These are phyloP conservation scores for Cytospora paraplurivora DNA, from an alignment of 2,329 filamentous ascomycete genomes.

Conservation along the genomic window DNA sequence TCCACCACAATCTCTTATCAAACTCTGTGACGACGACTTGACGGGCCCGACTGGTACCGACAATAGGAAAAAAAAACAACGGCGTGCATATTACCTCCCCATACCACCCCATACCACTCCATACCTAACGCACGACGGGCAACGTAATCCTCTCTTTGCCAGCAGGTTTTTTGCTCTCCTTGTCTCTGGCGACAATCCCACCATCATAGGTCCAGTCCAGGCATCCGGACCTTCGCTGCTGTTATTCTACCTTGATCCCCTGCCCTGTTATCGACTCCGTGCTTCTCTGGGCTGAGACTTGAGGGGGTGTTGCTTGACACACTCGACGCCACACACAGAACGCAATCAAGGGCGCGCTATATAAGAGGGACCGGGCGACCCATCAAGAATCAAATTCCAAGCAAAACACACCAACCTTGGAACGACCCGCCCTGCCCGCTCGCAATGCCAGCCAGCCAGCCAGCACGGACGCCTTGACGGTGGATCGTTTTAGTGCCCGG, in stretches of 20 bases:
- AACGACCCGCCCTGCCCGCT: conserved; percentile 1
- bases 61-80: too few relatives aligned
- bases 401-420: neutral
- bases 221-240: too few relatives aligned
- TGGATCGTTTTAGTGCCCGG: conserved; percentile 1
- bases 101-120: too few relatives aligned
- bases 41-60: too few relatives aligned
- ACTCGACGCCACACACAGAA: neutral
- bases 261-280: neutral
- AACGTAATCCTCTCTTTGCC: too few relatives aligned
- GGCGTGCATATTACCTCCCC: too few relatives aligned
- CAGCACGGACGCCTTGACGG: neutral
- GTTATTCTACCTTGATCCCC: neutral
- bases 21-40: too few relatives aligned
- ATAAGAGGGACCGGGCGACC: too few relatives aligned
- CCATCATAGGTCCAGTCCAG: too few relatives aligned
- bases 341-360: neutral
- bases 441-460: neutral
- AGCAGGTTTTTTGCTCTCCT: neutral
- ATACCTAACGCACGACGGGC: too few relatives aligned
- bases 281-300: conserved; percentile 22
- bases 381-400: neutral
- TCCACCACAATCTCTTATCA: neutral
- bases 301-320: conserved; percentile 3
- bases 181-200: neutral